These are phyloP conservation scores for Plasmodium billcollinsi DNA, from an alignment of 169 alveolate genomes.

Conservation along the genomic window DNA sequence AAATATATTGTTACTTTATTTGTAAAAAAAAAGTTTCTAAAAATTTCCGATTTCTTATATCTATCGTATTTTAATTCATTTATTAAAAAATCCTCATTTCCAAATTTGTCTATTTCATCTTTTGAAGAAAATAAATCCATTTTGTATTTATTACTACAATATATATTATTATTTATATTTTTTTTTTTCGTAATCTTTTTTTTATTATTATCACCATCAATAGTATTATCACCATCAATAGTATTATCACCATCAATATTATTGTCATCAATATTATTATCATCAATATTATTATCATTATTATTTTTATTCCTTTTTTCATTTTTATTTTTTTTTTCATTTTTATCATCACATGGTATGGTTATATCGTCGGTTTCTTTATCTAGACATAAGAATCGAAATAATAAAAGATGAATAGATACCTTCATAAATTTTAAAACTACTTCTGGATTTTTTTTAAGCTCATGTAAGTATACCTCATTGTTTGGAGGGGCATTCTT, in stretches of 20 bases:
- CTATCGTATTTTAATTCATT: conserved; percentile 32
- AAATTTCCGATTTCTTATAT: conserved; percentile 38
- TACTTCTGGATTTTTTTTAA: conserved; percentile 52
- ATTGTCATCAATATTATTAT: background rate
- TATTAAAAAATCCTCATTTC: conserved; percentile 11
- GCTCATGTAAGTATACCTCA: conserved; percentile 49
- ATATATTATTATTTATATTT: background rate
- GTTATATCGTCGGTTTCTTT: background rate
- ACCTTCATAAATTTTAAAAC: conserved; percentile 75
- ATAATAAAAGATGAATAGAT: conserved; percentile 40
- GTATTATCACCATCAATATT: background rate
- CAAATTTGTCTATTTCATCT: conserved; percentile 35
- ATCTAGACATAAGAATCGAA: conserved; percentile 16
- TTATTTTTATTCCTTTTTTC: background rate
- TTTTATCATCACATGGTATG: background rate
- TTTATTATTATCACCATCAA: background rate
- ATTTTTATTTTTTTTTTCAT: background rate
- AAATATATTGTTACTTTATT: conserved; percentile 47
- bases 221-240: background rate
- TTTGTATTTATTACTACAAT: background rate
- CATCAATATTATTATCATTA: background rate
- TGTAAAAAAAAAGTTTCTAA: conserved; percentile 33
- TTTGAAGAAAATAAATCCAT: conserved; percentile 3
- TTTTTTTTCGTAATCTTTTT: background rate
- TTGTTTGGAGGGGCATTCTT: conserved; percentile 70